These are phyloP conservation scores for Astrephomene gubernaculifera DNA, from an alignment of 139 green algal genomes.

Conservation along the genomic window DNA sequence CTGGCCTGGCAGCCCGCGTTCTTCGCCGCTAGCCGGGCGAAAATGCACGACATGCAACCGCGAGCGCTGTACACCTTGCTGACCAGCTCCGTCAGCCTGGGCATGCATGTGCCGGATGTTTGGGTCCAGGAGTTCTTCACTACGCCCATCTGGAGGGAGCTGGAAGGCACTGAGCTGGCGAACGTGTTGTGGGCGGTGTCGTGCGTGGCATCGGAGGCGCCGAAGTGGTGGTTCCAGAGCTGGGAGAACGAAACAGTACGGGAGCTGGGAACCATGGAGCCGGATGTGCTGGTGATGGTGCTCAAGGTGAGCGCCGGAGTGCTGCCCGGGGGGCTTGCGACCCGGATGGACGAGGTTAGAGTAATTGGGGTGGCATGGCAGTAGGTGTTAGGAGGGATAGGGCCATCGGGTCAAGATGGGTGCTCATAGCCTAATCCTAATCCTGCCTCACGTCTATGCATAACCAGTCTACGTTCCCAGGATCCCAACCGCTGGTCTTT, in stretches of 20 bases:
- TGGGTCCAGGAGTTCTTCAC: conserved; percentile 39
- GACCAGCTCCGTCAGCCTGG: conserved; percentile 2
- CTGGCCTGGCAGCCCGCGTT: conserved; percentile 27
- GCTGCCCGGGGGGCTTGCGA: no score
- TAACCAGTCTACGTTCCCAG: no score
- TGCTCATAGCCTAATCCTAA: no score
- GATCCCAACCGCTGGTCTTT: no score
- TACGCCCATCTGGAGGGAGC: conserved; percentile 1
- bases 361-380: no score
- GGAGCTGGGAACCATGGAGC: conserved; percentile 16
- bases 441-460: no score
- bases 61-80: conserved; percentile 22
- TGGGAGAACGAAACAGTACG: conserved; percentile 5
- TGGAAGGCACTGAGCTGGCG: conserved; percentile 8
- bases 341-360: no score
- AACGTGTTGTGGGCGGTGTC: conserved; percentile 37
- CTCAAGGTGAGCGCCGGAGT: conserved; percentile 21
- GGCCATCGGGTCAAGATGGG: no score
- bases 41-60: background rate
- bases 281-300: conserved; percentile 43
- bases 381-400: no score
- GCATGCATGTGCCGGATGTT: conserved; percentile 20
- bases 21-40: conserved; percentile 22
- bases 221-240: background rate
- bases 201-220: conserved; percentile 12